These are phyloP conservation scores for Oxyria digyna DNA, from an alignment of 148 eudicot genomes.

Conservation along the genomic window DNA sequence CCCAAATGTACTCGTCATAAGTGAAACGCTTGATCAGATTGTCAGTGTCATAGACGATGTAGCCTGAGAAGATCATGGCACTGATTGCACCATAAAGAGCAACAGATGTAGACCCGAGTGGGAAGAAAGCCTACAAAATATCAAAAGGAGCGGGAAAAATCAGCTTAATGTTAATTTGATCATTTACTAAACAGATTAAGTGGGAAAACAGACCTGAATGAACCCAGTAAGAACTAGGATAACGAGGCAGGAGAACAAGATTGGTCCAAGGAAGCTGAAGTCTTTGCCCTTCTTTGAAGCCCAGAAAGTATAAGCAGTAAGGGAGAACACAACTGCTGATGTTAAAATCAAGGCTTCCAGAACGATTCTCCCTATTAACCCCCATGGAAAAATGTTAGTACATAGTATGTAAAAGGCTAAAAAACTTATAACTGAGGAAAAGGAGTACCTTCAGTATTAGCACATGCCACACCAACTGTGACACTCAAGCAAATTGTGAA, in stretches of 20 bases:
- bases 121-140: slow-evolving; percentile 66
- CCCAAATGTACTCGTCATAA: slow-evolving; percentile 94
- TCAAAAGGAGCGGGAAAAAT: background rate
- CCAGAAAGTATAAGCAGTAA: slow-evolving; percentile 96
- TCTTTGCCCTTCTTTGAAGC: slow-evolving; percentile 92
- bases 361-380: slow-evolving; percentile 63
- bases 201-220: slow-evolving; percentile 48
- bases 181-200: background rate
- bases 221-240: slow-evolving; percentile 55
- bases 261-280: slow-evolving; percentile 91
- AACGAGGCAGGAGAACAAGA: slow-evolving; percentile 76
- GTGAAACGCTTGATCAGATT: slow-evolving; percentile 94
- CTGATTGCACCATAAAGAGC: slow-evolving; percentile 61
- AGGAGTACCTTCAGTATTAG: slow-evolving; percentile 72
- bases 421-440: background rate
- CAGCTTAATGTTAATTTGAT: background rate
- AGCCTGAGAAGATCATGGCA: slow-evolving; percentile 89
- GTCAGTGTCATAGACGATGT: slow-evolving; percentile 79
- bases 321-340: slow-evolving; percentile 62
- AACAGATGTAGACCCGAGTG: slow-evolving; percentile 61
- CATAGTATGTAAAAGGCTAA: too few relatives aligned
- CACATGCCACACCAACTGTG: slow-evolving; percentile 91
- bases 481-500: slow-evolving; percentile 69
- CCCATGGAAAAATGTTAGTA: background rate
- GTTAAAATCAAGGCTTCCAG: slow-evolving; percentile 88